phyloP scores from a whole-genome alignment of 805 yeast species.

The Nakazawaea ambrosiae region DNA sequence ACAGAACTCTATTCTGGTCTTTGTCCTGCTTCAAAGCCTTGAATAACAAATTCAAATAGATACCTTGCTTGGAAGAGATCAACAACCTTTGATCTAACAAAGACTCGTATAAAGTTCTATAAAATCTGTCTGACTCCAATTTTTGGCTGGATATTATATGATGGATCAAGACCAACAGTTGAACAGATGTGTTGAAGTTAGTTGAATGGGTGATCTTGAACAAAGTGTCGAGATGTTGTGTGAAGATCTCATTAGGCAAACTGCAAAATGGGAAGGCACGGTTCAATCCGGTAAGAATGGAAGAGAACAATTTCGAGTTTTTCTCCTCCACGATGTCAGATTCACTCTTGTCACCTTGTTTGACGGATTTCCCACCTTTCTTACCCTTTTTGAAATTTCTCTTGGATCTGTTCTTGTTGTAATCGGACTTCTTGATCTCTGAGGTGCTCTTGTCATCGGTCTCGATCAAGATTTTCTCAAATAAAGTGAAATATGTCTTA shows the following conservation, averaged over 20 bases:
- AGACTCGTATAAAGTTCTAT: constrained; percentile 84
- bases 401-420: constrained; percentile 58
- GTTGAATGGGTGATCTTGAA: constrained; percentile 90
- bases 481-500: constrained; percentile 77
- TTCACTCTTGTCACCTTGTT: constrained; percentile 51
- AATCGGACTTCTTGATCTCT: constrained; percentile 34
- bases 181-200: constrained; percentile 89
- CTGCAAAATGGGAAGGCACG: constrained; percentile 92
- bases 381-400: constrained; percentile 75
- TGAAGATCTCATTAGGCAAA: constrained; percentile 62
- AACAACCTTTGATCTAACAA: constrained; percentile 78
- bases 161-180: constrained; percentile 79
- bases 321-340: constrained; percentile 68
- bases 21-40: constrained; percentile 73
- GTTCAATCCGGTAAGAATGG: constrained; percentile 88
- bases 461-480: constrained; percentile 74
- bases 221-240: constrained; percentile 73
- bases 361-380: constrained; percentile 81
- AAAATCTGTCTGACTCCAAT: constrained; percentile 61
- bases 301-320: constrained; percentile 78
- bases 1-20: constrained; percentile 59
- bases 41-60: constrained; percentile 79
- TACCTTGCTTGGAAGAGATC: constrained; percentile 86
- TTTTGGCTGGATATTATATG: constrained; percentile 65
- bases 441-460: constrained; percentile 33